These are phyloP conservation scores for Glonium stellatum DNA, from an alignment of 495 filamentous ascomycete genomes.

Conservation along the genomic window DNA sequence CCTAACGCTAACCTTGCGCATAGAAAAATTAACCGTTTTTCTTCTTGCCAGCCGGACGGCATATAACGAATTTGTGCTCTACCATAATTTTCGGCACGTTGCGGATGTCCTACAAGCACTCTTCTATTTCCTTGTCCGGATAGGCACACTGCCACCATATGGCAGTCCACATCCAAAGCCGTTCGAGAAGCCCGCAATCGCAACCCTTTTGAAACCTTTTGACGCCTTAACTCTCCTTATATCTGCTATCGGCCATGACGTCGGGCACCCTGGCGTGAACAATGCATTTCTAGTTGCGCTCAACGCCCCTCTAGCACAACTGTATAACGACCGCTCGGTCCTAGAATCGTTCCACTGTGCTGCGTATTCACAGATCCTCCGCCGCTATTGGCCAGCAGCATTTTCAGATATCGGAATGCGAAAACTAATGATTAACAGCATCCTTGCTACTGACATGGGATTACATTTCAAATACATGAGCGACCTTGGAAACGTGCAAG, in stretches of 20 bases:
- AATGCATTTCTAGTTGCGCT: slow-evolving; percentile 91
- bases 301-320: slow-evolving; percentile 89
- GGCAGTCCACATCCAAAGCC: slow-evolving; percentile 25
- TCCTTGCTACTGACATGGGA: slow-evolving; percentile 95
- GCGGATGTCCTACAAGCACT: slow-evolving; percentile 91
- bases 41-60: slow-evolving; percentile 75
- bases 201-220: slow-evolving; percentile 66
- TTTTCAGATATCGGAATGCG: slow-evolving; percentile 70
- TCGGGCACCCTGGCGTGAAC: slow-evolving; percentile 96
- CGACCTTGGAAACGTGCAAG: slow-evolving; percentile 66
- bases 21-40: slow-evolving; percentile 65
- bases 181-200: slow-evolving; percentile 50
- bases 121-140: slow-evolving; percentile 82
- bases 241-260: slow-evolving; percentile 93
- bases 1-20: neutral
- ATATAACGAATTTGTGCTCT: slow-evolving; percentile 94
- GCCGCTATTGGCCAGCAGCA: slow-evolving; percentile 81
- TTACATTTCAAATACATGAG: slow-evolving; percentile 94
- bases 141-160: slow-evolving; percentile 70
- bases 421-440: slow-evolving; percentile 87
- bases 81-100: slow-evolving; percentile 97
- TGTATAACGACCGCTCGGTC: slow-evolving; percentile 96
- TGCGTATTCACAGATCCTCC: slow-evolving; percentile 91
- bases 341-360: slow-evolving; percentile 97
- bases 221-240: slow-evolving; percentile 85